These are phyloP conservation scores for Trametes sanguinea DNA, from an alignment of 768 basidiomycete species.

Conservation along the genomic window DNA sequence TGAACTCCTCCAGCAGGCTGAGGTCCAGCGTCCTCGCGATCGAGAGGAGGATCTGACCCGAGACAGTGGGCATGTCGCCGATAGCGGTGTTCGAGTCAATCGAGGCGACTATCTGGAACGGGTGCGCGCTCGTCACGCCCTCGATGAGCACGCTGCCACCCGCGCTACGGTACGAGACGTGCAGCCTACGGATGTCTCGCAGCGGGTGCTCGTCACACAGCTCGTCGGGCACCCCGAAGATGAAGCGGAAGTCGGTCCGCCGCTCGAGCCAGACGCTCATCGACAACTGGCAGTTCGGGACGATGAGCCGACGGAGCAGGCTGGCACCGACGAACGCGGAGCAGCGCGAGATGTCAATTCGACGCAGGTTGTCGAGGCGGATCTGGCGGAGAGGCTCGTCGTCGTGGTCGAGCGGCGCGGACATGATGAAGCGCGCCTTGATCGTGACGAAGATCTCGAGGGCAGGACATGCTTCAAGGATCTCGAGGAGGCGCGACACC, in stretches of 20 bases:
- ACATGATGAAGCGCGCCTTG: slow-evolving; percentile 25
- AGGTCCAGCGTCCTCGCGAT: slow-evolving; percentile 28
- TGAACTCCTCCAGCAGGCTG: slow-evolving; percentile 30
- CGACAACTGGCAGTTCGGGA: slow-evolving; percentile 29
- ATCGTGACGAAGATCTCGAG: slow-evolving; percentile 25
- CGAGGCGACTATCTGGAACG: slow-evolving; percentile 28
- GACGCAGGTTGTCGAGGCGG: slow-evolving; percentile 25
- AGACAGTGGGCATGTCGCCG: slow-evolving; percentile 32
- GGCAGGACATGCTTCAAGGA: slow-evolving; percentile 28
- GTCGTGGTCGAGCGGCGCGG: slow-evolving; percentile 22
- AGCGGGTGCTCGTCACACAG: slow-evolving; percentile 25
- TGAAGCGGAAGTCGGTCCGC: slow-evolving; percentile 28
- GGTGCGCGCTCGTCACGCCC: slow-evolving; percentile 22
- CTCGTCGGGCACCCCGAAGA: slow-evolving; percentile 27
- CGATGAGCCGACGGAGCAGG: slow-evolving; percentile 26
- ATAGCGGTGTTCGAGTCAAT: slow-evolving; percentile 20
- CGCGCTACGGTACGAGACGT: slow-evolving; percentile 25
- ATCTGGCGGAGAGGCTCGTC: slow-evolving; percentile 17
- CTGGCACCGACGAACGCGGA: slow-evolving; percentile 22
- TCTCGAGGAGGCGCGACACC: slow-evolving; percentile 27
- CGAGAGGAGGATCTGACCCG: slow-evolving; percentile 26
- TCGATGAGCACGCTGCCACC: slow-evolving; percentile 24
- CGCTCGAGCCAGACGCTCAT: slow-evolving; percentile 30
- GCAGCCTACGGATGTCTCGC: slow-evolving; percentile 28
- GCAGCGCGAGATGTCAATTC: slow-evolving; percentile 28